Evolutionary conservation across 2,329 filamentous ascomycete species (phyloP).

Genomic region (Thelonectria olida): DNA sequence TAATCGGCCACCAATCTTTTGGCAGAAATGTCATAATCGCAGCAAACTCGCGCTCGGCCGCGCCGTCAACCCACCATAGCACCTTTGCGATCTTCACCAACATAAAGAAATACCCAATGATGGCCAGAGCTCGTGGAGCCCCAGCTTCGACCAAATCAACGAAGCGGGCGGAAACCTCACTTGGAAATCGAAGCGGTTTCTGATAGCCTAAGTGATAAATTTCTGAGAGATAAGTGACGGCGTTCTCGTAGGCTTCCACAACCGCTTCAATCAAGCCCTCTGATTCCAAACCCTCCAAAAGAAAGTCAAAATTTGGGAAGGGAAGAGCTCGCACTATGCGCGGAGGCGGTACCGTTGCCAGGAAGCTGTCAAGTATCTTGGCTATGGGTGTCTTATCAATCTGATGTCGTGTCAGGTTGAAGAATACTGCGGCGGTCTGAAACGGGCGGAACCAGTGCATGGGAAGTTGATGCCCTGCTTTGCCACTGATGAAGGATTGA

Average conservation of each 20-base stretch:
- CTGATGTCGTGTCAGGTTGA: neutral
- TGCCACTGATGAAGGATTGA: neutral
- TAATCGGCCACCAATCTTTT: constrained; percentile 13
- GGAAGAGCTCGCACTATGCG: neutral
- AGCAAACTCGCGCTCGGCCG: constrained; percentile 13
- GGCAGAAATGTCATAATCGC: constrained; percentile 18
- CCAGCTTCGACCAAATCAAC: constrained; percentile 9
- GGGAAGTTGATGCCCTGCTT: neutral
- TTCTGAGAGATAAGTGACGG: neutral
- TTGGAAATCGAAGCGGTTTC: constrained; percentile 7
- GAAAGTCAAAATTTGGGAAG: constrained; percentile 2
- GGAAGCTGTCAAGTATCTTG: neutral
- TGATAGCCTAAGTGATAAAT: neutral
- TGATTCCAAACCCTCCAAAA: neutral
- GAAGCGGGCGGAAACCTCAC: neutral
- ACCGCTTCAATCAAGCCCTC: neutral
- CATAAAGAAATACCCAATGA: constrained; percentile 21
- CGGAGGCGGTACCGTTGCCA: neutral
- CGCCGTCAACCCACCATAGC: constrained; percentile 20
- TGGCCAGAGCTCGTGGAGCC: constrained; percentile 9
- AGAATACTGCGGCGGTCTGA: neutral
- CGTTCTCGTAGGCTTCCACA: neutral
- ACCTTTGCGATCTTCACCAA: constrained; percentile 4
- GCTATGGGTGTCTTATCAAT: neutral
- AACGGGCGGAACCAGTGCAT: constrained; percentile 22